Conservation (phyloP, 345 rosid genomes). For the Turnera subulata region DNA sequence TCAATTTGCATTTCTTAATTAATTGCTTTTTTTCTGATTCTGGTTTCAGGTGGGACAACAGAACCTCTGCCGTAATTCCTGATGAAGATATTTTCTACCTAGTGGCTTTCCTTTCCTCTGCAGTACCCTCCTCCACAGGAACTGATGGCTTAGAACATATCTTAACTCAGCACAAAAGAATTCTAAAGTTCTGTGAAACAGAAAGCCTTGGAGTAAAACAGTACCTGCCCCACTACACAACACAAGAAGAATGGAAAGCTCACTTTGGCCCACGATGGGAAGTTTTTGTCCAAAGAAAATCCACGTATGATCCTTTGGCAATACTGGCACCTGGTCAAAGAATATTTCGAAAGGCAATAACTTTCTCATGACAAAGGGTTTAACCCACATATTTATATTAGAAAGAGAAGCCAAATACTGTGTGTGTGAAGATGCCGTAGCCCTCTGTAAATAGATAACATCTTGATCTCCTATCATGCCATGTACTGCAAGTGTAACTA, state of each 20-base stretch:
- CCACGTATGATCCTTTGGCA: slow-evolving; percentile 73
- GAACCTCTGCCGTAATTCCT: slow-evolving; percentile 85
- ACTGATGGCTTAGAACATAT: slow-evolving; percentile 67
- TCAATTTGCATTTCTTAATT: slow-evolving; percentile 10
- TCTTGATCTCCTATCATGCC: slow-evolving; percentile 16
- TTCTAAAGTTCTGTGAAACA: slow-evolving; percentile 57
- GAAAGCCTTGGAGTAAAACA: slow-evolving; percentile 71
- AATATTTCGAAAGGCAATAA: slow-evolving; percentile 60
- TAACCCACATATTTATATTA: slow-evolving; percentile 1
- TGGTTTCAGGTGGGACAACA: slow-evolving; percentile 84
- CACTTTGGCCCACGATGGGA: slow-evolving; percentile 85
- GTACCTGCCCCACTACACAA: slow-evolving; percentile 77
- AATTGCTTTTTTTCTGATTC: slow-evolving; percentile 17
- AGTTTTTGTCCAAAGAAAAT: slow-evolving; percentile 60
- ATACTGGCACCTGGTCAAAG: slow-evolving; percentile 92
- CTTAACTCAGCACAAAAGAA: slow-evolving; percentile 57
- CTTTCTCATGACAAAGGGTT: slow-evolving; percentile 38
- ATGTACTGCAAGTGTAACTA: slow-evolving; percentile 24
- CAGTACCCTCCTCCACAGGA: slow-evolving; percentile 69
- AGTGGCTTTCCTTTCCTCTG: slow-evolving; percentile 90
- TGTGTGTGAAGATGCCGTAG: slow-evolving; percentile 21
- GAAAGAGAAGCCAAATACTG: slow-evolving; percentile 10
- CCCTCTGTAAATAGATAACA: slow-evolving; percentile 24
- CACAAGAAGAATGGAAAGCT: slow-evolving; percentile 69
- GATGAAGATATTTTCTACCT: slow-evolving; percentile 84